Base-by-base conservation (phyloP, 257 asterid genomes). In the Euphrasia confusa region DNA sequence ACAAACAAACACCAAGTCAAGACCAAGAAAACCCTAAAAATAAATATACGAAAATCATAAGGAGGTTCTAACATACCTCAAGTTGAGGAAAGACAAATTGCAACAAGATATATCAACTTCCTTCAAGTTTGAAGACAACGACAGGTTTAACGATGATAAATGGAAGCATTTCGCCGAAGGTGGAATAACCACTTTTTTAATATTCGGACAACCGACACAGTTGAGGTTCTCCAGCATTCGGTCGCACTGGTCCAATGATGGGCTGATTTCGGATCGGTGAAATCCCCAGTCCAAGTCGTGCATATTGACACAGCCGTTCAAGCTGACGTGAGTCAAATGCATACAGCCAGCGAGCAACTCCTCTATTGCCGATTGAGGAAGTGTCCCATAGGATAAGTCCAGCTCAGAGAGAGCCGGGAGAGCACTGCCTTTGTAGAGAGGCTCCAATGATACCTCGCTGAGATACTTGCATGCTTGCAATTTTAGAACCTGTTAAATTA, bases 121-220 rank as follows among this genome's bases (percentile, higher is more conserved):
- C 89, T 85, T 93, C 77, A 93, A 68, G 81, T 93, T 81, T 61
- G 84, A 80, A 5, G 99, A 93, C 74, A 93, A 66, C 1, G 97
- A 93, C 48, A 93, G 87, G 81, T 93, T 93, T 65, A 93, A 73
- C 10, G 89, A 84, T 6, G 92, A 77, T 70, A 93, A 68, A 58
- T 83, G 86, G 70, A 75, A 65, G 67, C 99, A 90, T 68, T 80
- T 80, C n/a, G 97, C 96, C 10, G 78, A 44, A 35, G 87, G 74
- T 71, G 97, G 95, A 74, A 93, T 89, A 32, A 81, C 79, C 81
- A 93, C 99, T 76, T 85, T 89, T 81, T 81, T 87, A 47, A 93
- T 87, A 73, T 81, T 93, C 9, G 94, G 89, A 66, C 99, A 93
- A 60, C 99, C 97, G 44, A 93, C 99, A 72, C 99, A 93, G 72